Evolutionary conservation across 768 basidiomycete genomes (phyloP), one percentile per base, ranked within the genome.

Genomic region (Rhodosporidiobolus sp.): DNA sequence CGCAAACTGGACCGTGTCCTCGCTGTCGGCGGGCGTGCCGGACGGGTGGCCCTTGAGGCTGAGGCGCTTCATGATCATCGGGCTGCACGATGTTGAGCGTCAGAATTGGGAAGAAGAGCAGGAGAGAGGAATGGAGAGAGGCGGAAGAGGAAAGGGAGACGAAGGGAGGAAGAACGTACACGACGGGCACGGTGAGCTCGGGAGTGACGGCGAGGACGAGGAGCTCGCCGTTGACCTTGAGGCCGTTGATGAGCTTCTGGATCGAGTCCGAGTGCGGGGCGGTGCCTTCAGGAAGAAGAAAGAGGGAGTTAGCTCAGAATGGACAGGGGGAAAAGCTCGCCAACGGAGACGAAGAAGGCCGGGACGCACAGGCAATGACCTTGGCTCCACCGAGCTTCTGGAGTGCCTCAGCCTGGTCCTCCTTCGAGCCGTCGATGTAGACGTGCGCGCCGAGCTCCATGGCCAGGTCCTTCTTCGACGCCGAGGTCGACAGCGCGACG

Each of bases 361-460:
- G 28, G 8, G 22, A 65, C 54, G 12, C 45, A 57, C 67, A 63
- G 19, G 68, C 74, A 63, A 83, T 81, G 49, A 83, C 76, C 62
- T 81, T 81, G 14, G 83, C 83, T 24, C 84, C 83, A 14, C 83
- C 82, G 28, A 83, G 71, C 70, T 81, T 77, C 70, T 80, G 72
- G 24, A 83, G 79, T 32, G 71, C 79, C 55, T 79, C 80, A 43
- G 78, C 81, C 52, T 77, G 70, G 63, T 81, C 75, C 34, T 74
- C 76, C 53, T 77, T 75, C 14, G 78, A 74, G 28, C 78, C 77
- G 67, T 82, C 82, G 60, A 84, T 72, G 78, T 82, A 83, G 28
- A 79, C 70, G 63, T 82, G 77, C 1, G 83, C 83, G 43, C 83
- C 83, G 59, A 85, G 79, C 60, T 80, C 65, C 20, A 59, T 75